phyloP scores from a whole-genome alignment of 1,284 basidiomycete species.

The Apiotrichum veenhuisii region DNA sequence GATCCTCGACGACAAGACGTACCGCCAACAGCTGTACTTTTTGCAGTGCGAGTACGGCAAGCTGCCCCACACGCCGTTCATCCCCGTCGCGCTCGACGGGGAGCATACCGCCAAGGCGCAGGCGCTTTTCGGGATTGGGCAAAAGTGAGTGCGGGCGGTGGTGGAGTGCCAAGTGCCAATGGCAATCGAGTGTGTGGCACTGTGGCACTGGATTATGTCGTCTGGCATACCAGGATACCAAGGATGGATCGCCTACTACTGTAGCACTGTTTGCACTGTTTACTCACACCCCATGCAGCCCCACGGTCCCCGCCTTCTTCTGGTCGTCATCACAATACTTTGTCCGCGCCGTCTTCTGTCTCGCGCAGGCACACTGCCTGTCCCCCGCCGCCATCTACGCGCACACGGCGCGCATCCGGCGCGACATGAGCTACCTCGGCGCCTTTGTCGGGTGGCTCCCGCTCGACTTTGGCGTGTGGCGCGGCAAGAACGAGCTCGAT shows the following conservation, averaged over 20 bases:
- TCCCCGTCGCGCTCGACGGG: background rate
- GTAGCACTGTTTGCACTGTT: too few relatives aligned
- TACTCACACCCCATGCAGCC: background rate
- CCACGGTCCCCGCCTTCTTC: constrained; percentile 3
- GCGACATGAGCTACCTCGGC: background rate
- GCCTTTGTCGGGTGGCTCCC: constrained; percentile 14
- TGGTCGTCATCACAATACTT: constrained; percentile 4
- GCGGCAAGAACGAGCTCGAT: constrained; percentile 5
- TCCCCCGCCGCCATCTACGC: background rate
- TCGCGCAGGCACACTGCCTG: background rate
- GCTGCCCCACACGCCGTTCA: background rate
- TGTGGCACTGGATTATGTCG: too few relatives aligned
- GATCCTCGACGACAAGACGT: constrained; percentile 1
- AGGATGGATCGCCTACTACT: too few relatives aligned
- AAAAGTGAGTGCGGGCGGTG: background rate
- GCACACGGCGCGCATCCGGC: background rate
- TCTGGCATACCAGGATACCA: too few relatives aligned
- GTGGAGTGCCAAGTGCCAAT: background rate
- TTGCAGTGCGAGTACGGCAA: constrained; percentile 3
- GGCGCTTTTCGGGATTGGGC: background rate
- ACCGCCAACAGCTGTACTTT: background rate
- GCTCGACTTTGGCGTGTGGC: constrained; percentile 3
- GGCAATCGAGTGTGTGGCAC: too few relatives aligned
- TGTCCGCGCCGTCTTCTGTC: background rate
- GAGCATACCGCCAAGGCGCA: background rate